phyloP scores from a whole-genome alignment of 2,329 filamentous ascomycete species.

The Fusarium burgessii region DNA sequence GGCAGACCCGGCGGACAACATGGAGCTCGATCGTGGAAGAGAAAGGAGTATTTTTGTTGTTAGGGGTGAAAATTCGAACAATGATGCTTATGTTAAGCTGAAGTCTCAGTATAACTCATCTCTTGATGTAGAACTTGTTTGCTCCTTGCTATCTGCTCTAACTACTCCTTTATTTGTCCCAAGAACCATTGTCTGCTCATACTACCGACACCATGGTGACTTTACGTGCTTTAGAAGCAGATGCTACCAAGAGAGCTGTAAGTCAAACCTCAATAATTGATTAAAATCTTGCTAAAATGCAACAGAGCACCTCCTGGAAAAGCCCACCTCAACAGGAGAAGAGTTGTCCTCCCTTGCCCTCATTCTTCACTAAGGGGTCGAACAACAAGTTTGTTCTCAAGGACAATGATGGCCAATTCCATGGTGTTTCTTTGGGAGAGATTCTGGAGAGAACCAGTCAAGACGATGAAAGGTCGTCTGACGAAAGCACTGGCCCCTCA shows the following conservation, averaged over 20 bases:
- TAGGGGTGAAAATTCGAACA: background rate
- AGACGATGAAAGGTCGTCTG: slow-evolving; percentile 15
- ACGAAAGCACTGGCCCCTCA: slow-evolving; percentile 17
- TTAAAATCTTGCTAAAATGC: background rate
- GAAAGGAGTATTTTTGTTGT: background rate
- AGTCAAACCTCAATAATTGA: accelerated
- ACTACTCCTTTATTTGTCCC: background rate
- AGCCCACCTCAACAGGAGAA: background rate
- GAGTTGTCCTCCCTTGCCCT: background rate
- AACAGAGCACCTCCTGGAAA: slow-evolving; percentile 4
- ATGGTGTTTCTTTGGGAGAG: background rate
- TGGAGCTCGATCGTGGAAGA: background rate
- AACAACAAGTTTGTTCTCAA: slow-evolving; percentile 6
- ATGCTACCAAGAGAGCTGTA: background rate
- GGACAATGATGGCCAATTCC: background rate
- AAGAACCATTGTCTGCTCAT: background rate
- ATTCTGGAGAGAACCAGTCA: slow-evolving; percentile 6
- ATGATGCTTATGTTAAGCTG: slow-evolving; percentile 1
- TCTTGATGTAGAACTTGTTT: background rate
- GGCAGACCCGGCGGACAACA: background rate
- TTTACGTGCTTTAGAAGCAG: background rate
- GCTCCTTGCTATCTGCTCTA: background rate
- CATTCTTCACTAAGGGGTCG: slow-evolving; percentile 8
- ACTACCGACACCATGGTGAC: slow-evolving; percentile 3
- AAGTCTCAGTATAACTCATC: background rate